Evolutionary conservation across 1,284 basidiomycete species (phyloP), one percentile per base, ranked within the genome.

Genomic region (Rhodotorula sp.): DNA sequence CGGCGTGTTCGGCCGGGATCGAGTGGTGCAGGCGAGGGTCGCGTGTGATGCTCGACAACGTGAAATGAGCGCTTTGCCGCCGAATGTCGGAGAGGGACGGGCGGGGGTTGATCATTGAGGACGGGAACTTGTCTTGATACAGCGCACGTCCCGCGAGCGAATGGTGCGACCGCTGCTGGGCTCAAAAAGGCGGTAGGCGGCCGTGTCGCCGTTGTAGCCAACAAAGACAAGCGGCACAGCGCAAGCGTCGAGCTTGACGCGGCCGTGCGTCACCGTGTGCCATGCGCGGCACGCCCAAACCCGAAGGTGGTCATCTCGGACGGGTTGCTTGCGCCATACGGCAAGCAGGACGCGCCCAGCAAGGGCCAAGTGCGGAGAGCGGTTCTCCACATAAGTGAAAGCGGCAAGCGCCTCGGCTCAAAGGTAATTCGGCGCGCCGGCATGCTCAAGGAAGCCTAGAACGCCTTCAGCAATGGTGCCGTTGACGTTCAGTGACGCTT

Each of bases 251-350:
- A 57, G 61, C 49, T 57, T 62, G 16, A n/a, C 9, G 46, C 62
- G 57, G 7, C 27, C 34, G 42, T 60, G 16, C 60, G 79, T 77
- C n/a, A 80, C 73, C 54, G 81, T 79, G 42, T 81, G 80, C 78
- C 80, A 83, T 14, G 81, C 80, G 50, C 75, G 75, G 59, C 81
- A 84, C 8, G 82, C 80, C 77, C 80, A 83, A 1, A 78, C 76
- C 3, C 75, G 67, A 14, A 82, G 74, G 61, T 79, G 74, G 4
- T 78, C 77, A 34, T 82, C 71, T 54, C 83, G 70, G 0, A 81
- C 82, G 52, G 78, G 79, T 10, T 56, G n/a, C 1, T 77, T 74
- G 14, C 75, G 79, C 12, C 73, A 76, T 21, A 70, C 61, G 68
- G 82, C 76, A 61, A 77, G 76, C 7, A 82, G 82, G 12, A 81